Percentiles rank a stretch among this genome's conserved stretches.
Conservation (phyloP, 148 eudicot species). For the Rhododendron simsii region DNA sequence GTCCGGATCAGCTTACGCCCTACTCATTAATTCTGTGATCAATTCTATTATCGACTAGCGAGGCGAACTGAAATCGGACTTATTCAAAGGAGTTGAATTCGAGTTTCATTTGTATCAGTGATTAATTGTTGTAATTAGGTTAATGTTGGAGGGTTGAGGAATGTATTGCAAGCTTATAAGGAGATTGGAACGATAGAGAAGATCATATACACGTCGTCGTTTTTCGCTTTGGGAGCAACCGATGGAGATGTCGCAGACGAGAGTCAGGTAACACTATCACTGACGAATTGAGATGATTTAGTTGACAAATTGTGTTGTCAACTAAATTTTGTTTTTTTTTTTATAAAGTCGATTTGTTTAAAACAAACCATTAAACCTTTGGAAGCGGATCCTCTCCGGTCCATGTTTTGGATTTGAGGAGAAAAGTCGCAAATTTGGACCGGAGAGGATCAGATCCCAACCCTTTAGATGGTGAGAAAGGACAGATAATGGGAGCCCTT, state of each 20-base stretch:
- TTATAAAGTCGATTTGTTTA: neutral
- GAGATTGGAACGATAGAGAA: conserved; percentile 53
- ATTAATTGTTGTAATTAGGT: conserved; percentile 36
- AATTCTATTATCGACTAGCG: too few species aligned
- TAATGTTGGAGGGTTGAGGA: conserved; percentile 84
- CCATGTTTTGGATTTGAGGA: too few species aligned
- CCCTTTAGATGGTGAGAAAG: too few species aligned
- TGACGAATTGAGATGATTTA: neutral
- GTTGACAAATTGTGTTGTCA: neutral
- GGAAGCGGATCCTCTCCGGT: too few species aligned
- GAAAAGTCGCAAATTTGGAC: too few species aligned
- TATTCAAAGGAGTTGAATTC: neutral
- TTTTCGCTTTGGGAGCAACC: conserved; percentile 85
- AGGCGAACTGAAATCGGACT: neutral
- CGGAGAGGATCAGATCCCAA: too few species aligned
- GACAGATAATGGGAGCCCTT: too few species aligned
- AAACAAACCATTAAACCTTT: neutral
- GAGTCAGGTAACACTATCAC: conserved; percentile 42
- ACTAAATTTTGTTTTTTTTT: neutral
- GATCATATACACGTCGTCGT: conserved; percentile 85
- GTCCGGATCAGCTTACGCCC: neutral
- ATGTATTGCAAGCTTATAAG: conserved; percentile 61
- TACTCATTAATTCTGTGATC: too few species aligned
- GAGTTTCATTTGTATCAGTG: neutral
- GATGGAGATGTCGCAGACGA: conserved; percentile 72